Evolutionary conservation across 1,284 basidiomycete species (phyloP), one percentile per base, ranked within the genome.

Genomic region (Erythrobasidium hasegawianum): DNA sequence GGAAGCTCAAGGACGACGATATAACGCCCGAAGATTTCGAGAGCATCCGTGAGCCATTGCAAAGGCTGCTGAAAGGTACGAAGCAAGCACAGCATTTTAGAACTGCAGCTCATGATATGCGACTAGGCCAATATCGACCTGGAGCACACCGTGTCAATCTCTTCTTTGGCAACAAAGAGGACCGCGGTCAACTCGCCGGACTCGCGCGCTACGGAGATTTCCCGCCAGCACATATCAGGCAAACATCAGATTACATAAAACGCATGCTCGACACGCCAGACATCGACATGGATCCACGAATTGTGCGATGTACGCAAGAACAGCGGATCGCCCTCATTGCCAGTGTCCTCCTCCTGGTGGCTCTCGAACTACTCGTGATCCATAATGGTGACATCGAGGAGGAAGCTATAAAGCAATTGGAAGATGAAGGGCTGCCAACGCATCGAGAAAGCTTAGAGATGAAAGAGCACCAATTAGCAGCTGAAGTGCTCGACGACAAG

Each of bases 341-440:
- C 1, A 26, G 41, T 13, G 61, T 56, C 10, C 61, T 64, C 18
- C n/a, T 64, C 16, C 61, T 53, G 8, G 29, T 39, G 4, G 54
- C 61, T 4, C 43, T 64, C 20, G 61, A 64, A 27, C 41, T 64
- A 26, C 16, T 64, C 40, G 39, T 22, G 2, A 47, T 64, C 14
- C 39, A 57, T 3, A 24, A 41, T 8, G 61, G 56, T 24, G 33
- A 22, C 20, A 14, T 45, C 38, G 41, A 27, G 14, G 18, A 56
- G n/a, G 22, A 14, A 1, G 61, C 61, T 2, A 43, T 7, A 10
- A 41, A 22, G 18, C 14, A 43, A 11, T 43, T 64, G 1, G 29
- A 29, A 33, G 1, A 38, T 11, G 22, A 33, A 16, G 43, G 43
- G 39, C 33, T n/a, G 7, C 43, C 29, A 2, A 2, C 8, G 18